These are phyloP conservation scores for Fusarium agapanthi DNA, from an alignment of 2,329 filamentous ascomycete genomes.

Conservation along the genomic window DNA sequence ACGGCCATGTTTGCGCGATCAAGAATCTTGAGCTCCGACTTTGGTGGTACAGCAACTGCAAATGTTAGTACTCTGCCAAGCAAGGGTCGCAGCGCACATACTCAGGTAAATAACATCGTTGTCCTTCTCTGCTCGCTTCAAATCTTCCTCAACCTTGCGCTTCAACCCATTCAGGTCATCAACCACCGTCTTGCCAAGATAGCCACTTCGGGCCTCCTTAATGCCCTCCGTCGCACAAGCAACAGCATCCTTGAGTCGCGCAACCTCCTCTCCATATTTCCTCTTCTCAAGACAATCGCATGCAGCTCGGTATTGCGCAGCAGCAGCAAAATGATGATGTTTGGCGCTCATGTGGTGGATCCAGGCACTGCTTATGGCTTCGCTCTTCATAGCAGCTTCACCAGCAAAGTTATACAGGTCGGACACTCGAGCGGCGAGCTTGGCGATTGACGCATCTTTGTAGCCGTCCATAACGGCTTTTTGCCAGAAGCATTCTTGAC, in stretches of 20 bases:
- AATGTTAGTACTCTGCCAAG: constrained; percentile 42
- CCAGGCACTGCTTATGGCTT: constrained; percentile 92
- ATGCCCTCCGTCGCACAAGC: constrained; percentile 85
- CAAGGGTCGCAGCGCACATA: constrained; percentile 48
- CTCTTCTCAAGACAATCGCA: constrained; percentile 92
- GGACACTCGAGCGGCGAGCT: constrained; percentile 86
- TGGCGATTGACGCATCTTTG: constrained; percentile 91
- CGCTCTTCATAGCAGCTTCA: constrained; percentile 87
- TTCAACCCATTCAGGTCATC: constrained; percentile 87
- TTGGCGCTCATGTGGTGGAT: constrained; percentile 98
- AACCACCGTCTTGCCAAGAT: constrained; percentile 82
- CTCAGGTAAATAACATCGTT: constrained; percentile 95
- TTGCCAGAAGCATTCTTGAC: constrained; percentile 98
- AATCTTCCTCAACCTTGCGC: constrained; percentile 81
- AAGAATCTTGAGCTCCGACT: constrained; percentile 85
- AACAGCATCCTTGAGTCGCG: constrained; percentile 82
- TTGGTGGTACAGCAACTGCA: constrained; percentile 79
- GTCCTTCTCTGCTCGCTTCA: constrained; percentile 93
- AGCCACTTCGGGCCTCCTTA: constrained; percentile 76
- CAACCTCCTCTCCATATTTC: constrained; percentile 95
- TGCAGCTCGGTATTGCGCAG: constrained; percentile 91
- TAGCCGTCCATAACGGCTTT: constrained; percentile 94
- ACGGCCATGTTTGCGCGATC: constrained; percentile 91
- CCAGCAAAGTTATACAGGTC: constrained; percentile 88
- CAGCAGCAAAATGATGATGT: constrained; percentile 95